Evolutionary conservation across 306 rosid species (phyloP), one percentile per base, ranked within the genome.

Genomic region (Oxytropis ochrocephala): DNA sequence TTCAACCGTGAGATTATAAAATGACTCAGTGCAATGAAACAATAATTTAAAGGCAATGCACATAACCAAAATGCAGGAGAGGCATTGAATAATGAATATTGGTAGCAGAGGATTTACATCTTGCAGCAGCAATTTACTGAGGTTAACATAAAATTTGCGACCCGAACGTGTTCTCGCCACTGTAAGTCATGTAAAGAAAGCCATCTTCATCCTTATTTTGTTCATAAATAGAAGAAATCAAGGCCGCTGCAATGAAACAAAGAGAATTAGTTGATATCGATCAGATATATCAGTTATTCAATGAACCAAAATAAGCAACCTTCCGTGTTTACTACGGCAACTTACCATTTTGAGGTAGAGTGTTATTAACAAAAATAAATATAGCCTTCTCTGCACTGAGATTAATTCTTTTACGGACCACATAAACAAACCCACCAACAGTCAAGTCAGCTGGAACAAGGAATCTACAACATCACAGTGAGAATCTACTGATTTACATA

Each of bases 371-470:
- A 51, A 91, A 89, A 84, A 84, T 77, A 66, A 91, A 91, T 18
- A 91, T 89, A 69, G 97, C 96, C 88, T 89, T 87, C 79, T 89
- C 97, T 8, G 96, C 75, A 53, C 85, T 56, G 17, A 89, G 87
- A 79, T 85, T 84, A 43, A 91, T 91, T 64, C 94, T 87, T 80
- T 89, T 91, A 67, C 97, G 94, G 44, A 91, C 86, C 63, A 91
- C 90, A 68, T 84, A 87, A 18, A 85, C 90, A 72, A 91, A 91
- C 64, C 89, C 91, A 38, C 96, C 96, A 27, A 87, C 94, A 42
- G 88, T 89, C 47, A 85, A 78, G 74, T 87, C 96, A 80, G 91
- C 96, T 8, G 96, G 96, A 17, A 89, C 97, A 64, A 91, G 97
- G 84, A 87, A 91, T 51, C 97, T 91, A 73, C 75, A 78, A 12